A percentile compares a stretch with the other conserved stretches of the same genome.
Evolutionary conservation across 495 filamentous ascomycete genomes (phyloP).

Genomic region (Penicillium odoratum): DNA sequence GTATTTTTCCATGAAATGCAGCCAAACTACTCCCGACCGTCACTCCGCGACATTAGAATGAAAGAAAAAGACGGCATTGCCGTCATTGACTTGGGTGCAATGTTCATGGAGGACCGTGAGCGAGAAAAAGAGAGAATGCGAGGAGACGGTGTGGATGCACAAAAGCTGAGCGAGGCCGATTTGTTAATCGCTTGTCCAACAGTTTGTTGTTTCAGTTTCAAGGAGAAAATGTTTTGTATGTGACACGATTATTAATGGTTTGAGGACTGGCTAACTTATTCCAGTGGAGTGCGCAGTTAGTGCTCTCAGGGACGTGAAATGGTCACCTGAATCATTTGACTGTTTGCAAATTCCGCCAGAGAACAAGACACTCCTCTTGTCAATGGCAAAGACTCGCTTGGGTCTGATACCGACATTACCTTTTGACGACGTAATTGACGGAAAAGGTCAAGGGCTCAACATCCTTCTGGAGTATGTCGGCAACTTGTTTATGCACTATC

Average conservation of each 20-base stretch:
- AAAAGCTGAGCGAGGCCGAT: constrained; percentile 25
- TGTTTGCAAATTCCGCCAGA: constrained; percentile 20
- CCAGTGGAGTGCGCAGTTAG: constrained; percentile 36
- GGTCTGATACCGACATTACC: constrained; percentile 22
- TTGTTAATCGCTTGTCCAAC: constrained; percentile 28
- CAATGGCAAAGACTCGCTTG: constrained; percentile 25
- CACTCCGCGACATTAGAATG: constrained; percentile 12
- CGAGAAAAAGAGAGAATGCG: constrained; percentile 27
- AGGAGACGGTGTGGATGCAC: constrained; percentile 18
- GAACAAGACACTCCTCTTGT: constrained; percentile 30
- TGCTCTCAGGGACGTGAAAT: constrained; percentile 31
- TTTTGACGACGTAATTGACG: constrained; percentile 27
- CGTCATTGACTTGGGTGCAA: constrained; percentile 14
- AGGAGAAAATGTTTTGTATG: constrained; percentile 32
- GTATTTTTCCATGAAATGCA: constrained; percentile 28
- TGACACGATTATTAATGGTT: constrained; percentile 9
- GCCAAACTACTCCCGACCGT: constrained; percentile 31
- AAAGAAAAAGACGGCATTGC: constrained; percentile 16
- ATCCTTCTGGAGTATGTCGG: constrained; percentile 21
- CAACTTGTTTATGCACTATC: constrained; percentile 3
- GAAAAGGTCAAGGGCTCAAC: constrained; percentile 28
- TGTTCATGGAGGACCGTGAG: constrained; percentile 21
- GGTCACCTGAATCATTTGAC: constrained; percentile 25
- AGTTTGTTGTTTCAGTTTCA: constrained; percentile 30
- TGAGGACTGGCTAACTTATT: constrained; percentile 16